Percentiles rank a stretch among this genome's conserved stretches.
phyloP scores from a whole-genome alignment of 2,329 filamentous ascomycete species.

The Periconia digitata region DNA sequence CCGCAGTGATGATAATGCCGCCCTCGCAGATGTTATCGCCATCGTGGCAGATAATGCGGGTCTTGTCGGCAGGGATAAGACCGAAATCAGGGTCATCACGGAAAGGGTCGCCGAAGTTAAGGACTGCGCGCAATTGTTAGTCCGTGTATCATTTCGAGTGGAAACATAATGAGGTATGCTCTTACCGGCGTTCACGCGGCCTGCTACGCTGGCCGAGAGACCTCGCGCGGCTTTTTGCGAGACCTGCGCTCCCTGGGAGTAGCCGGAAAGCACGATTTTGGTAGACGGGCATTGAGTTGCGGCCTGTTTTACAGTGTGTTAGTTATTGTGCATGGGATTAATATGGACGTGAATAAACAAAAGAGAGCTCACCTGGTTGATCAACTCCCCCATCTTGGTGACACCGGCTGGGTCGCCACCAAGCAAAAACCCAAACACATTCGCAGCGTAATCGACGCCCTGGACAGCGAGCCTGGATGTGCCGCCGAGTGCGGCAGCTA shows the following conservation, averaged over 20 bases:
- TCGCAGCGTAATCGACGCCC: constrained; percentile 36
- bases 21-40: constrained; percentile 27
- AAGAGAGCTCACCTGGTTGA: constrained; percentile 31
- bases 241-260: constrained; percentile 37
- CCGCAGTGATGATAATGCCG: constrained; percentile 17
- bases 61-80: constrained; percentile 16
- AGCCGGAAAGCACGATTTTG: constrained; percentile 36
- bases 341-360: not conserved
- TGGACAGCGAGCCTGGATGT: constrained; percentile 30
- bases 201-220: constrained; percentile 3
- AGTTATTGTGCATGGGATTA: not conserved
- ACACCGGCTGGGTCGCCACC: constrained; percentile 51
- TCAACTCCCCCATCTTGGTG: constrained; percentile 45
- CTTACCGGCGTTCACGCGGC: constrained; percentile 9
- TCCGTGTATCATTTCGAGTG: not conserved
- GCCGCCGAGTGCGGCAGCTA: constrained; percentile 31
- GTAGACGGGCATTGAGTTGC: constrained; percentile 32
- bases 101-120: constrained; percentile 30
- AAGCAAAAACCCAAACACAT: constrained; percentile 46
- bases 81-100: constrained; percentile 17
- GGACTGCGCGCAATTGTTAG: constrained; percentile 5
- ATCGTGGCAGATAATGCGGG: constrained; percentile 23
- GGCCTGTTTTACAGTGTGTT: constrained; percentile 5
- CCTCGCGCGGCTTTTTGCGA: constrained; percentile 33
- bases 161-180: not conserved